These are phyloP conservation scores for Tarenaya hassleriana DNA, from an alignment of 345 rosid genomes.

Conservation along the genomic window DNA sequence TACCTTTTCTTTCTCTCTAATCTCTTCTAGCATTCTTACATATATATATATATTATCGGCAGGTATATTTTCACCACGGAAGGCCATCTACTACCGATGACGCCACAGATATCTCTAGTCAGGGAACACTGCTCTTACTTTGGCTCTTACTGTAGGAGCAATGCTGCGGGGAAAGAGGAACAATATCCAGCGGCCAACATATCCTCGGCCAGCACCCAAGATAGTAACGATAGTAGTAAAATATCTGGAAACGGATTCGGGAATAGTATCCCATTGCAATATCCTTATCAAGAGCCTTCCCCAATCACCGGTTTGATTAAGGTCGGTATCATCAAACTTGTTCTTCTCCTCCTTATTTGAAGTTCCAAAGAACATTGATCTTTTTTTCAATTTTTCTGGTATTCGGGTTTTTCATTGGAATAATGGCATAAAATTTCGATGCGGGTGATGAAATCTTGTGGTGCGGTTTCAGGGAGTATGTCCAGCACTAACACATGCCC, in stretches of 20 bases:
- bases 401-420: no score
- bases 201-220: constrained; percentile 27
- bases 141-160: constrained; percentile 65
- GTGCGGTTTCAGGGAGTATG: constrained; percentile 64
- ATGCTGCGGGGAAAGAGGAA: constrained; percentile 32
- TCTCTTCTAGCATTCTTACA: constrained; percentile 9
- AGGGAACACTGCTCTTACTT: constrained; percentile 82
- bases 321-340: constrained; percentile 36
- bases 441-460: background rate
- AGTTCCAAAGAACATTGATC: no score
- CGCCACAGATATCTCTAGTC: constrained; percentile 81
- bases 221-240: constrained; percentile 35
- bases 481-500: constrained; percentile 74
- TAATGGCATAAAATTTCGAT: no score
- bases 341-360: constrained; percentile 3
- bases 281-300: constrained; percentile 41
- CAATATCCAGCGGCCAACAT: constrained; percentile 21
- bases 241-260: constrained; percentile 30
- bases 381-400: no score
- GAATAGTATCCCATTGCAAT: constrained; percentile 22
- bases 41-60: constrained; percentile 6
- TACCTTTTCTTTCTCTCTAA: no score
- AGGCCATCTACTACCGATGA: constrained; percentile 85
- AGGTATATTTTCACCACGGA: constrained; percentile 91
- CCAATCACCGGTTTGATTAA: constrained; percentile 62